Evolutionary conservation across 495 filamentous ascomycete species (phyloP).

Genomic region (Pseudoneurospora amorphoporcata): DNA sequence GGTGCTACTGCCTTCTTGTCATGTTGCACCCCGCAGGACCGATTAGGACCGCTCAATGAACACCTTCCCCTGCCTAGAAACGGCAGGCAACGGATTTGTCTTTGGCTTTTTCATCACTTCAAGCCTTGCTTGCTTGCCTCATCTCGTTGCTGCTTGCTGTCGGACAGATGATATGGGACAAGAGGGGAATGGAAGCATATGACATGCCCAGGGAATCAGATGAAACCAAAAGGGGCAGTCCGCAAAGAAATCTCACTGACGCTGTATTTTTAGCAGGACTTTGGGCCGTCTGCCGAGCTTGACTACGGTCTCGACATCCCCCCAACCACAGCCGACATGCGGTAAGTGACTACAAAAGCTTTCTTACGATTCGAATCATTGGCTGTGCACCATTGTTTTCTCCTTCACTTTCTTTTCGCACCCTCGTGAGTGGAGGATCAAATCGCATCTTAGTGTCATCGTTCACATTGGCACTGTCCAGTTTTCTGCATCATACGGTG

Average conservation of each 20-base stretch:
- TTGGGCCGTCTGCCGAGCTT: constrained; percentile 39
- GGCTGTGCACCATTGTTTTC: neutral
- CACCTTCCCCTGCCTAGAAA: neutral
- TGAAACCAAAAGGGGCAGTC: neutral
- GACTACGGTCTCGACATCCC: constrained; percentile 35
- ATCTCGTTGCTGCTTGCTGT: neutral
- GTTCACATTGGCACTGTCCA: neutral
- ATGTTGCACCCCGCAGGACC: neutral
- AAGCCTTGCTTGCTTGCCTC: neutral
- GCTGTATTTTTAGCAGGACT: constrained; percentile 31
- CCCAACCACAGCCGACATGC: constrained; percentile 35
- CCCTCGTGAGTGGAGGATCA: neutral
- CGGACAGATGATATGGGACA: constrained; percentile 2
- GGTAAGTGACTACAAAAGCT: constrained; percentile 22
- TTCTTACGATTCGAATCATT: constrained; percentile 8
- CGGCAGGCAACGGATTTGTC: neutral
- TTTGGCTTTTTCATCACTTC: neutral
- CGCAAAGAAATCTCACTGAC: constrained; percentile 12
- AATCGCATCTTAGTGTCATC: neutral
- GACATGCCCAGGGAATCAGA: neutral
- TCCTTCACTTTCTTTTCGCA: neutral
- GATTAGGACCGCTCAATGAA: neutral
- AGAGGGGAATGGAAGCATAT: constrained; percentile 13
- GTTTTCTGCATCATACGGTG: neutral
- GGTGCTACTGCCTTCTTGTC: neutral